Evolutionary conservation across 2,329 filamentous ascomycete genomes (phyloP), one percentile per base, ranked within the genome.

Genomic region (Trichoderma brevicompactum): DNA sequence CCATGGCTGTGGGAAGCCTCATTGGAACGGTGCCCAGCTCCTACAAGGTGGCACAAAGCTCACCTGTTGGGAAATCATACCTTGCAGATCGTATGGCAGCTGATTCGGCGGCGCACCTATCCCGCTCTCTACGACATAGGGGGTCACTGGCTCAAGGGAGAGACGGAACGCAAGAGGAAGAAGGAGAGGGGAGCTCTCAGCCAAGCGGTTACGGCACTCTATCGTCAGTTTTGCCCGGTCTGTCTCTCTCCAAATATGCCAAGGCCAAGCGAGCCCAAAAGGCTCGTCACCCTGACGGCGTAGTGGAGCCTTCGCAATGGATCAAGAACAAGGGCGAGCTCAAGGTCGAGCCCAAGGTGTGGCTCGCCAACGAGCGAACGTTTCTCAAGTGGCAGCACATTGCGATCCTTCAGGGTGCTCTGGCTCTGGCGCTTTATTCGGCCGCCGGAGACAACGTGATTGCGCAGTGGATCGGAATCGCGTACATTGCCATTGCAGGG

Each of bases 341-440:
- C 69, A 91, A 93, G 74, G 92, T 99, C 65, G 95, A 99, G 80
- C 93, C 92, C 68, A 99, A 99, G 79, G 94, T 99, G 36, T 99
- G 95, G 94, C 89, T 99, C 65, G 95, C 95, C 63, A 99, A 99
- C 78, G 94, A 99, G 80, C 90, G 95, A 68, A 99, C 95, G 0
- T 99, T 97, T 76, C 89, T 99, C 78, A 98, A 97, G 78, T 99
- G 95, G 95, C 92, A 98, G 81, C 94, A 98, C 77, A 93, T 99
- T 73, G 90, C 88, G 68, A 87, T 99, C 55, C 83, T 99, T 13
- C 87, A 99, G 28, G 94, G 93, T 43, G 89, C 89, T 23, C 80
- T 99, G 36, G 92, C 92, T 0, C 81, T 99, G 12, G 92, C 90
- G 23, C 81, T 99, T 34, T 97, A 94, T 80, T 94, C 96, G 71